Conservation (phyloP, 495 filamentous ascomycete genomes). For the Parathielavia hyrcaniae region DNA sequence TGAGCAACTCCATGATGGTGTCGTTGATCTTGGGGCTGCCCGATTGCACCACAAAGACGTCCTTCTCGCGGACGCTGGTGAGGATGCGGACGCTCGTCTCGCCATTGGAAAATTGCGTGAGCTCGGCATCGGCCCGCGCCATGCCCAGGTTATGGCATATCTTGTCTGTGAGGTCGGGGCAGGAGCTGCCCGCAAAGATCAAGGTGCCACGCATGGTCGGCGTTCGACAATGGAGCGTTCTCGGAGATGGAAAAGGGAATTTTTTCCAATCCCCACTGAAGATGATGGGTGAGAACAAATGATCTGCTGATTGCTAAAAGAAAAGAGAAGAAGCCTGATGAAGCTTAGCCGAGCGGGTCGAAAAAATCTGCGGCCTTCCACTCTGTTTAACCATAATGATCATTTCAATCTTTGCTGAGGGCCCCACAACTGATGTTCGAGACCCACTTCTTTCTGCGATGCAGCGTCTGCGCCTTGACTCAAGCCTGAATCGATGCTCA, state of each 20-base stretch:
- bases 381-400: too few relatives aligned
- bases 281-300: too few relatives aligned
- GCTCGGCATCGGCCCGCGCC: constrained; percentile 50
- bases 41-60: constrained; percentile 98
- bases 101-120: constrained; percentile 62
- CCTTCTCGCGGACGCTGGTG: constrained; percentile 91
- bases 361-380: too few relatives aligned
- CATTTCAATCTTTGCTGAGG: too few relatives aligned
- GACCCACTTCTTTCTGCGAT: too few relatives aligned
- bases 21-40: constrained; percentile 97
- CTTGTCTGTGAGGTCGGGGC: constrained; percentile 49
- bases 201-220: constrained; percentile 48
- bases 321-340: too few relatives aligned
- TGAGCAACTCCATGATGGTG: constrained; percentile 95
- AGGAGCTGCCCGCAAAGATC: constrained; percentile 53
- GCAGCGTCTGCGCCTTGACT: too few relatives aligned
- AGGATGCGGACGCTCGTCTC: constrained; percentile 94
- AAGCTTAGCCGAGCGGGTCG: too few relatives aligned
- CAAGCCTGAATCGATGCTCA: too few relatives aligned
- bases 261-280: constrained; percentile 1
- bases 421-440: too few relatives aligned
- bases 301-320: too few relatives aligned
- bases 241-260: constrained; percentile 5
- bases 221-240: not conserved
- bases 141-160: constrained; percentile 57